Conservation (phyloP, 108 stramenopile genomes). For the Nannochloropsis granulata region DNA sequence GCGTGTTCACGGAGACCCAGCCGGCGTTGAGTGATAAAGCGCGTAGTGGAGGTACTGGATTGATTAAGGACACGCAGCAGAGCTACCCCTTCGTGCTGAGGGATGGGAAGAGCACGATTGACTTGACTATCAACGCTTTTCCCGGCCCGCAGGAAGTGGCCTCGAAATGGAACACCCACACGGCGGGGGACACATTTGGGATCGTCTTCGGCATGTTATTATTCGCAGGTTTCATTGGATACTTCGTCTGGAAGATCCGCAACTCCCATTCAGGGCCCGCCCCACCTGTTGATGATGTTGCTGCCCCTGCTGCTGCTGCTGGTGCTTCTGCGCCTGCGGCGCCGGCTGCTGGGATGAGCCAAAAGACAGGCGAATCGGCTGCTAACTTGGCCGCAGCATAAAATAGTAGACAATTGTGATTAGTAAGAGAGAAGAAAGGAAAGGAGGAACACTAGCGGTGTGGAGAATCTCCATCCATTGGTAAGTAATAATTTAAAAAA, state of each 20-base stretch:
- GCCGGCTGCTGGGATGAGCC: background rate
- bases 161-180: background rate
- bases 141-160: background rate
- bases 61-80: background rate
- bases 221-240: background rate
- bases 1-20: background rate
- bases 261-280: background rate
- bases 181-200: background rate
- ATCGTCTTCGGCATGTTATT: background rate
- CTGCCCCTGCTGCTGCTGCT: background rate
- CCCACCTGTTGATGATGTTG: background rate
- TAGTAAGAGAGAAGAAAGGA: too few species aligned
- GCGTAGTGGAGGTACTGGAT: background rate
- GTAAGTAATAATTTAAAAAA: too few species aligned
- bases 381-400: background rate
- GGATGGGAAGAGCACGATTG: background rate
- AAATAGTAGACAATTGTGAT: too few species aligned
- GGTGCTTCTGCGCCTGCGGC: background rate
- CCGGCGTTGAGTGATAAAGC: background rate
- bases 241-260: background rate
- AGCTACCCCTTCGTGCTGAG: background rate
- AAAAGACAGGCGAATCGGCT: background rate
- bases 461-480: too few species aligned
- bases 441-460: too few species aligned
- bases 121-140: background rate